Base-by-base conservation (phyloP, 2,329 filamentous ascomycete genomes). In the Fusarium sp. region DNA sequence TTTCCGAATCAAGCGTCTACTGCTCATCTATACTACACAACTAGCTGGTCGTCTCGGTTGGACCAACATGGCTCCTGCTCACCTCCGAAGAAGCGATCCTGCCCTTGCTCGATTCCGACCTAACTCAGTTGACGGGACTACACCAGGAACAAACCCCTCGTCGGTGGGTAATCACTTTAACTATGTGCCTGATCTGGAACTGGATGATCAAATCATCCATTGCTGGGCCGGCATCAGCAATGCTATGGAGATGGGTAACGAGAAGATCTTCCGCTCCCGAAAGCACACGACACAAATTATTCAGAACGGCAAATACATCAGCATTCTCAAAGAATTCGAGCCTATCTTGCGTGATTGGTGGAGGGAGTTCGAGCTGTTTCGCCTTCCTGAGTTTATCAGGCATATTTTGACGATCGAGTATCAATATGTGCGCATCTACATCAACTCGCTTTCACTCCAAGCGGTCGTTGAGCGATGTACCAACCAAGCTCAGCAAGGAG, bases 171-270 rank as follows among this genome's bases (percentile, higher is more conserved):
- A 86, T 59, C 81, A 83, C 9, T 90, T 91, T 81, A 90, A 88
- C 75, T 91, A 91, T 72, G 89, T 91, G 10, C 89, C 89, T 2
- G 88, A 91, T 72, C 81, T 91, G 20, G 89, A 91, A 74, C 82
- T 91, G 6, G 89, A 91, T 75, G 89, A 91, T 68, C 89, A 90
- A 77, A 90, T 91, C 68, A 91, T 91, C 57, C 92, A 97, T 80
- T 97, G 94, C 79, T 99, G 96, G 96, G 91, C 95, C 8, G 93
- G 94, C 32, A 94, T 99, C 75, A 97, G 94, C 70, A 92, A 94
- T 74, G 90, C 95, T 66, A 97, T 98, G 92, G 92, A 97, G 75
- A 86, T 92, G 72, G 94, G 93, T 55, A 98, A 98, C 76, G 90
- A 97, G 76, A 90, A 91, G 72, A 85, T 99, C 6, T 99, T 98